Evolutionary conservation across 129 eudicot genomes (phyloP).

Genomic region (Artemisia tridentata): DNA sequence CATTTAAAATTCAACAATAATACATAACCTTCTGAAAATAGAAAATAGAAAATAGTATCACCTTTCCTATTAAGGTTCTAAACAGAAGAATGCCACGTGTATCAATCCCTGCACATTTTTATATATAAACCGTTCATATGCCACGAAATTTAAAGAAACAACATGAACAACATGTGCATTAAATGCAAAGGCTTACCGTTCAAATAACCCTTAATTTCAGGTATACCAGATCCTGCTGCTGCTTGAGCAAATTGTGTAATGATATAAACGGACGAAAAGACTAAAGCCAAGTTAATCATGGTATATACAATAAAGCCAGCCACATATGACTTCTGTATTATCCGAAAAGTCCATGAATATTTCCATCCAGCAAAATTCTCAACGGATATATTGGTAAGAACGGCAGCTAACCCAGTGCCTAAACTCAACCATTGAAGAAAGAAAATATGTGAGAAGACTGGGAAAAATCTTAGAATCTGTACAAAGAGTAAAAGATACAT

Average conservation of each 20-base stretch:
- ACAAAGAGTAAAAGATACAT: no score
- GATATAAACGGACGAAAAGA: slow-evolving; percentile 86
- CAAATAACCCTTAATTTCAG: slow-evolving; percentile 96
- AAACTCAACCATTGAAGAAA: slow-evolving; percentile 22
- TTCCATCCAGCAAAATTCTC: slow-evolving; percentile 99
- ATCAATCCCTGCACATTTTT: slow-evolving; percentile 68
- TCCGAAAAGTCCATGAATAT: slow-evolving; percentile 64
- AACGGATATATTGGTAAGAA: slow-evolving; percentile 90
- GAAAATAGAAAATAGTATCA: slow-evolving; percentile 25
- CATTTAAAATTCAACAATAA: slow-evolving; percentile 2
- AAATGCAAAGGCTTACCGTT: slow-evolving; percentile 53
- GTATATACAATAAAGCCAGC: slow-evolving; percentile 76
- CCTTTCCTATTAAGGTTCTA: slow-evolving; percentile 94
- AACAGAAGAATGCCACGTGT: slow-evolving; percentile 91
- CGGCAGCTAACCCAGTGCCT: slow-evolving; percentile 98
- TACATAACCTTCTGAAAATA: background rate
- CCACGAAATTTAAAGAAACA: background rate
- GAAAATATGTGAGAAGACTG: slow-evolving; percentile 13
- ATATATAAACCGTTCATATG: slow-evolving; percentile 10
- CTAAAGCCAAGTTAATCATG: slow-evolving; percentile 79
- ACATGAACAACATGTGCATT: background rate
- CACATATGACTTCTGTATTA: slow-evolving; percentile 81
- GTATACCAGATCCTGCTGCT: slow-evolving; percentile 99
- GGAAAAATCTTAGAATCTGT: no score
- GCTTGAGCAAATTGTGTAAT: slow-evolving; percentile 91